These are phyloP conservation scores for Grigorovia transvaalensis DNA, from an alignment of 805 yeast species.

Conservation along the genomic window DNA sequence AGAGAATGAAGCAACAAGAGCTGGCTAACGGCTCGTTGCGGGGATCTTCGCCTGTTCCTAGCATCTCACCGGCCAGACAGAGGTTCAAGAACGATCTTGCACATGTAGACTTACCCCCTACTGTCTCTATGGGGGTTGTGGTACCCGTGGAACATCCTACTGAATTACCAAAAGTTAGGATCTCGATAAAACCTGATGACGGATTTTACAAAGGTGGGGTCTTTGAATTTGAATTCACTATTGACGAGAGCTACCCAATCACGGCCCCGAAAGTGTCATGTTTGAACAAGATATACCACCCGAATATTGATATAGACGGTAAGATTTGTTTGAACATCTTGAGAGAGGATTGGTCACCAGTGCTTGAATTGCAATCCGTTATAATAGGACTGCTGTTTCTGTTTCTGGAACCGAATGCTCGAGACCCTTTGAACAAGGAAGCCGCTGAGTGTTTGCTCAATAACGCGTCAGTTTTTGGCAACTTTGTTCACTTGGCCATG, in stretches of 20 bases:
- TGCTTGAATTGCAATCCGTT: constrained; percentile 67
- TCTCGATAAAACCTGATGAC: constrained; percentile 20
- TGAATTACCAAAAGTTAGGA: constrained; percentile 10
- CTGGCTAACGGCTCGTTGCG: neutral
- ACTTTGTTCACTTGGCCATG: constrained; percentile 56
- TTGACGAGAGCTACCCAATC: constrained; percentile 74
- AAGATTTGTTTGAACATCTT: constrained; percentile 85
- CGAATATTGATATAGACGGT: constrained; percentile 84
- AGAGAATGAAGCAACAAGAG: constrained; percentile 14
- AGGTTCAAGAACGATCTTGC: constrained; percentile 21
- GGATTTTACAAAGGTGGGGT: constrained; percentile 22
- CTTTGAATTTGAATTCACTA: constrained; percentile 51
- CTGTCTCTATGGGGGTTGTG: constrained; percentile 7
- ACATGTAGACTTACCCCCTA: constrained; percentile 19
- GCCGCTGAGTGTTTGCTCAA: constrained; percentile 56
- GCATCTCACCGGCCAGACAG: constrained; percentile 12
- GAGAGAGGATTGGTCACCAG: constrained; percentile 96
- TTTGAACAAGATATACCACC: constrained; percentile 70
- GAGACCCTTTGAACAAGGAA: constrained; percentile 86
- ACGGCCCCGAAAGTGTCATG: constrained; percentile 84
- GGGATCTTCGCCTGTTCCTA: neutral
- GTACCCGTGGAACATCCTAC: constrained; percentile 3
- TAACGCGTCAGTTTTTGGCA: constrained; percentile 40
- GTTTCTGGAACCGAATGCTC: constrained; percentile 82
- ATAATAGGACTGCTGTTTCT: constrained; percentile 77